These are phyloP conservation scores for Tricholomella constricta DNA, from an alignment of 768 basidiomycete species.

Conservation along the genomic window DNA sequence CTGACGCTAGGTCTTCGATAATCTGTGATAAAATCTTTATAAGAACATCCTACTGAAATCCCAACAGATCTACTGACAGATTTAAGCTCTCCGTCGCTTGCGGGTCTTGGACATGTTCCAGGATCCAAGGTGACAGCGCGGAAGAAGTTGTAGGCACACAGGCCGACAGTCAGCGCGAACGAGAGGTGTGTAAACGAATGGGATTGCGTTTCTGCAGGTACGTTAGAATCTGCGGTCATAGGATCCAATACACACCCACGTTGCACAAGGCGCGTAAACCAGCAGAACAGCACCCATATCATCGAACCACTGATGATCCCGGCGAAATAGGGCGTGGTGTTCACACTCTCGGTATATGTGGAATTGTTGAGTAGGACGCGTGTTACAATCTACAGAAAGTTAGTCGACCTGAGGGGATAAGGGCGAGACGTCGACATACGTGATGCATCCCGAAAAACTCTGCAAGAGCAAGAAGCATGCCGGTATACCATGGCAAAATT, in stretches of 20 bases:
- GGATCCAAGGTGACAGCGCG: conserved; percentile 87
- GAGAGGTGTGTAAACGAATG: conserved; percentile 75
- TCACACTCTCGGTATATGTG: conserved; percentile 81
- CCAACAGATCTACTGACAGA: conserved; percentile 52
- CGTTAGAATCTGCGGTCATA: conserved; percentile 26
- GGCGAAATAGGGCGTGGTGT: conserved; percentile 89
- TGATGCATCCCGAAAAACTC: conserved; percentile 95
- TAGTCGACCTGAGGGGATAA: conserved; percentile 7
- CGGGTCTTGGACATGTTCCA: conserved; percentile 80
- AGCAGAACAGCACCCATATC: conserved; percentile 83
- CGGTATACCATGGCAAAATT: conserved; percentile 89
- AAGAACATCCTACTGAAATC: background rate
- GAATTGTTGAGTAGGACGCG: conserved; percentile 83
- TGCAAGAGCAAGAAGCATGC: conserved; percentile 77
- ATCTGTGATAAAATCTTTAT: conserved; percentile 47
- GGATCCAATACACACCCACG: conserved; percentile 44
- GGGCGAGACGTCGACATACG: conserved; percentile 47
- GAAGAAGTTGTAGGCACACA: conserved; percentile 91
- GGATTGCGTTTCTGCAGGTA: conserved; percentile 65
- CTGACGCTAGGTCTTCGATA: conserved; percentile 87
- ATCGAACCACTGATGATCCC: conserved; percentile 87
- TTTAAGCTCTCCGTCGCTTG: conserved; percentile 84
- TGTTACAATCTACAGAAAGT: conserved; percentile 63
- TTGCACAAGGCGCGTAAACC: conserved; percentile 75
- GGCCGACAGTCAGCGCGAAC: conserved; percentile 67